These are phyloP conservation scores for Salmacisia buchloeana DNA, from an alignment of 1,284 basidiomycete species.

Conservation along the genomic window DNA sequence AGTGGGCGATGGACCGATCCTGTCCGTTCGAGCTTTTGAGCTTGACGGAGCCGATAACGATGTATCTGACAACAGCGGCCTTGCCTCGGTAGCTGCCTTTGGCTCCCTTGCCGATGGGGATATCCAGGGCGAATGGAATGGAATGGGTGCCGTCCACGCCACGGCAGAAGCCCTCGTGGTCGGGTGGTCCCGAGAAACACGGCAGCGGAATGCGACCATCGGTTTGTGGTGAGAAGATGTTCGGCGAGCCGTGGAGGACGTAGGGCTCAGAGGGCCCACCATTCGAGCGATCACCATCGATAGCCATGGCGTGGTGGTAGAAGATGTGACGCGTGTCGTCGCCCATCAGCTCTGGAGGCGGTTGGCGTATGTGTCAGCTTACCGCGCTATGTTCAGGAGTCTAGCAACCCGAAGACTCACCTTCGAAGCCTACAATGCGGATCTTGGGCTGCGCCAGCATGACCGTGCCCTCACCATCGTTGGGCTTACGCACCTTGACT, in stretches of 20 bases:
- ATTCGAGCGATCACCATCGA: slow-evolving; percentile 52
- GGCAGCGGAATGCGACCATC: slow-evolving; percentile 55
- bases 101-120: slow-evolving; percentile 65
- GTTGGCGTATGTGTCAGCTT: background rate
- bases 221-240: slow-evolving; percentile 52
- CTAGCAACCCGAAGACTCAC: slow-evolving; percentile 50
- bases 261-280: slow-evolving; percentile 42
- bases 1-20: slow-evolving; percentile 77
- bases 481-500: slow-evolving; percentile 62
- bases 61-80: slow-evolving; percentile 70
- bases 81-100: slow-evolving; percentile 66
- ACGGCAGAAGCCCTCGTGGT: slow-evolving; percentile 66
- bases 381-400: background rate
- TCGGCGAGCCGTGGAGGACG: slow-evolving; percentile 42
- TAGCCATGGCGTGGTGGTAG: slow-evolving; percentile 68
- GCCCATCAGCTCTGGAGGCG: slow-evolving; percentile 56
- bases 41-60: slow-evolving; percentile 77
- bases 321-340: slow-evolving; percentile 70
- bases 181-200: slow-evolving; percentile 52
- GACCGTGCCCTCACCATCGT: slow-evolving; percentile 56
- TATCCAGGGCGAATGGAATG: slow-evolving; percentile 71
- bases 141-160: slow-evolving; percentile 61
- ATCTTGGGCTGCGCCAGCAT: slow-evolving; percentile 73
- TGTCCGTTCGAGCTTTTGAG: slow-evolving; percentile 61
- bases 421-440: slow-evolving; percentile 78